A percentile compares a stretch with the other conserved stretches of the same genome.
Evolutionary conservation across 73 alveolate species (phyloP).

Genomic region (Paramecium caudatum): DNA sequence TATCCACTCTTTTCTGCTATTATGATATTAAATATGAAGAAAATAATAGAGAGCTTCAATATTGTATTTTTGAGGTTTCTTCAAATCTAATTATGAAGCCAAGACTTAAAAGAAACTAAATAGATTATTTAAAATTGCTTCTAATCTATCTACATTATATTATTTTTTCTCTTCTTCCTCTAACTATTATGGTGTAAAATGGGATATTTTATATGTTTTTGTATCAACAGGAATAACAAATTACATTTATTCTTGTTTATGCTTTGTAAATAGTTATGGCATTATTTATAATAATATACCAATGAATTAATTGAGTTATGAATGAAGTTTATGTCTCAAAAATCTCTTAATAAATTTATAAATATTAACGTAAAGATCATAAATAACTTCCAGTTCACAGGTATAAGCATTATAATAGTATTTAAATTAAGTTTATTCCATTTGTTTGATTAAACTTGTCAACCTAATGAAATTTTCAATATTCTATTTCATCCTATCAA

Average conservation of each 20-base stretch:
- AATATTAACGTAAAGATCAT: neutral
- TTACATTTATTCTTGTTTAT: neutral
- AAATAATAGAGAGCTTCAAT: constrained; percentile 12
- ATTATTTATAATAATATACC: neutral
- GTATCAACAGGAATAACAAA: neutral
- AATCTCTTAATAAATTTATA: neutral
- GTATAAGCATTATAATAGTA: neutral
- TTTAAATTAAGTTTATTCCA: neutral
- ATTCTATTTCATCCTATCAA: neutral
- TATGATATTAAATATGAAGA: neutral
- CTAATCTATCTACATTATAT: no score
- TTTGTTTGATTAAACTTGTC: neutral
- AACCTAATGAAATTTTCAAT: neutral
- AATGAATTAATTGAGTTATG: neutral
- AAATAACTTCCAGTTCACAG: neutral
- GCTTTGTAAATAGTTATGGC: neutral
- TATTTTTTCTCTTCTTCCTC: neutral
- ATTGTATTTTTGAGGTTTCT: neutral
- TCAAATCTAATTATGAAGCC: neutral
- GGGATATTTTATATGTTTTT: neutral
- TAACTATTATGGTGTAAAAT: no score
- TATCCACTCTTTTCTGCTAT: neutral
- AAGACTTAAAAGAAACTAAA: neutral
- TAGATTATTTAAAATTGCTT: neutral
- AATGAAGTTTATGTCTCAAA: neutral